Conservation (phyloP, 176 grass and related monocot species). For the Tillandsia leiboldiana region DNA sequence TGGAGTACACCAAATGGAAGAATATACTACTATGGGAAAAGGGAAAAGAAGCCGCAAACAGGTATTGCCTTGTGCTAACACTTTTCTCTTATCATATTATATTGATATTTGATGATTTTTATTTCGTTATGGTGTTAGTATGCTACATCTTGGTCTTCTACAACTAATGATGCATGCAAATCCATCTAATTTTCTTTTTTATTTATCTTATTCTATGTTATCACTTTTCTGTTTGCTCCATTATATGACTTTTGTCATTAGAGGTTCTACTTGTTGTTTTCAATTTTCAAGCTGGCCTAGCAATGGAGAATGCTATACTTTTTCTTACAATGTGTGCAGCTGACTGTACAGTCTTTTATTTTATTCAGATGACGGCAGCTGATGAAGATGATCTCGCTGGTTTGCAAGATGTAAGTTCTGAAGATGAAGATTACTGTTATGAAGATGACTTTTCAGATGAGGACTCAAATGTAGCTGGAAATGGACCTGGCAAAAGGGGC, state of each 20-base stretch:
- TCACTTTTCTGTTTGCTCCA: constrained; percentile 4
- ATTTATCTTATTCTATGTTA: too few species aligned
- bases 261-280: background rate
- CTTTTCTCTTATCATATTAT: background rate
- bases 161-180: too few species aligned
- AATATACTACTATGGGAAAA: constrained; percentile 89
- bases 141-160: too few species aligned
- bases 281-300: background rate
- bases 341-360: constrained; percentile 15
- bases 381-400: constrained; percentile 74
- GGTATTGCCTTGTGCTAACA: constrained; percentile 28
- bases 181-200: too few species aligned
- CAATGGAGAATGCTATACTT: background rate
- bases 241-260: background rate
- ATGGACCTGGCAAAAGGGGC: constrained; percentile 42
- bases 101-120: background rate
- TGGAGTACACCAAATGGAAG: constrained; percentile 79
- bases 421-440: constrained; percentile 88
- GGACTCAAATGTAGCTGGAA: constrained; percentile 49
- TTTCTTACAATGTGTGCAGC: background rate
- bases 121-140: background rate
- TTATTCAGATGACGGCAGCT: constrained; percentile 66
- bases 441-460: constrained; percentile 81
- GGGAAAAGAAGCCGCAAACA: constrained; percentile 99
- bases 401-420: constrained; percentile 67